These are phyloP conservation scores for Bullera alba DNA, from an alignment of 768 basidiomycete species.

Conservation along the genomic window DNA sequence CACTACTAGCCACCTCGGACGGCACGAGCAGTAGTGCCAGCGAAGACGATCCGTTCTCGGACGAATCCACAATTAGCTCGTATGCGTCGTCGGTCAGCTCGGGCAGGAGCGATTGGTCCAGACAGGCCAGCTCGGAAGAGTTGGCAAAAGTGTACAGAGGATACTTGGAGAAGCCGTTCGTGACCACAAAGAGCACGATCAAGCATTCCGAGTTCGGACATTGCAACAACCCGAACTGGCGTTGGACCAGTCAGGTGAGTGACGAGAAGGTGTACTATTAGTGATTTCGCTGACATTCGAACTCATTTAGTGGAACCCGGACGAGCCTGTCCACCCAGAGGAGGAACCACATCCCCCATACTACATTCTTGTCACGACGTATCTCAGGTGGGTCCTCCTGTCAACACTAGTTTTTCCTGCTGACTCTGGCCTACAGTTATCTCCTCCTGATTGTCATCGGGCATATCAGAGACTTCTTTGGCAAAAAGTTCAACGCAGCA, in stretches of 20 bases:
- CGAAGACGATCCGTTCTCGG: slow-evolving; percentile 32
- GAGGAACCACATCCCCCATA: slow-evolving; percentile 79
- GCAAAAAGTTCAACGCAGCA: slow-evolving; percentile 66
- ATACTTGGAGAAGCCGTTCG: slow-evolving; percentile 39
- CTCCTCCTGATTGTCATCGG: slow-evolving; percentile 85
- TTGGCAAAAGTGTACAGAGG: slow-evolving; percentile 27
- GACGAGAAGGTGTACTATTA: too few species aligned
- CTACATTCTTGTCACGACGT: slow-evolving; percentile 84
- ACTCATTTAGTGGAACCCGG: slow-evolving; percentile 37
- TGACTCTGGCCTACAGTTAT: slow-evolving; percentile 53
- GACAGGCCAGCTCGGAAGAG: slow-evolving; percentile 15
- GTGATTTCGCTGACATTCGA: slow-evolving; percentile 7
- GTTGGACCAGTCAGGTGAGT: slow-evolving; percentile 49
- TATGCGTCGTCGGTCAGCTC: slow-evolving; percentile 24
- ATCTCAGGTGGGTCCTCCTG: slow-evolving; percentile 51
- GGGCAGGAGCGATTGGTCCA: neutral
- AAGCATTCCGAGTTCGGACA: slow-evolving; percentile 83
- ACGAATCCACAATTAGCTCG: slow-evolving; percentile 22
- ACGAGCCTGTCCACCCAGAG: slow-evolving; percentile 35
- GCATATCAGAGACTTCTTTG: slow-evolving; percentile 89
- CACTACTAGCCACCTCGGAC: neutral
- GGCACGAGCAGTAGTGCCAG: slow-evolving; percentile 5
- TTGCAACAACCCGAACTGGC: slow-evolving; percentile 65
- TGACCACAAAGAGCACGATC: slow-evolving; percentile 32
- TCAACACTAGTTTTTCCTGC: too few species aligned